Conservation (phyloP, 1,284 basidiomycete genomes). For the Athelia sp. region DNA sequence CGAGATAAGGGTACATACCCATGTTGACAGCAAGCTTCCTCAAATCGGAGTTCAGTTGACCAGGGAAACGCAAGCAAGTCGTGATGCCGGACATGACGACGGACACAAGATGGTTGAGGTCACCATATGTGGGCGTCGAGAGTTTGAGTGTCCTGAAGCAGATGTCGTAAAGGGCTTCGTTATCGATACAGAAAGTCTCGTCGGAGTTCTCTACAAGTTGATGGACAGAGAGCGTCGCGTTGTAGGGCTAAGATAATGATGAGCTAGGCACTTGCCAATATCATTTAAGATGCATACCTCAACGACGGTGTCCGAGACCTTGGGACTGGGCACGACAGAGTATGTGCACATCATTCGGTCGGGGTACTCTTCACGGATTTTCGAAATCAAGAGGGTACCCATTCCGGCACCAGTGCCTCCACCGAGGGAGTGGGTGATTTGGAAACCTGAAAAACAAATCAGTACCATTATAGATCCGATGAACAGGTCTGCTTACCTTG, state of each 20-base stretch:
- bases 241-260: slow-evolving; percentile 71
- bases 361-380: slow-evolving; percentile 91
- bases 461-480: slow-evolving; percentile 11
- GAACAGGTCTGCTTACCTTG: slow-evolving; percentile 57
- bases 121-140: slow-evolving; percentile 89
- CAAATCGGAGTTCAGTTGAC: slow-evolving; percentile 97
- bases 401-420: slow-evolving; percentile 96
- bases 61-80: slow-evolving; percentile 96
- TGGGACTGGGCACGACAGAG: slow-evolving; percentile 94
- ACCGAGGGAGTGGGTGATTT: slow-evolving; percentile 94
- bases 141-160: slow-evolving; percentile 97
- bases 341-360: slow-evolving; percentile 98
- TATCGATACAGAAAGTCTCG: slow-evolving; percentile 95
- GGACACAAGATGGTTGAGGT: slow-evolving; percentile 96
- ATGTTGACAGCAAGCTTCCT: slow-evolving; percentile 98
- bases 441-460: slow-evolving; percentile 66
- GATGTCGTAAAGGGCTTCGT: slow-evolving; percentile 98
- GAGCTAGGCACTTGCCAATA: background rate
- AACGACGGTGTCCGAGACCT: slow-evolving; percentile 96
- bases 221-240: slow-evolving; percentile 91
- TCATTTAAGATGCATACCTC: slow-evolving; percentile 48
- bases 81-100: slow-evolving; percentile 98
- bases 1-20: slow-evolving; percentile 49
- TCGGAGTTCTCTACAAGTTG: slow-evolving; percentile 97
- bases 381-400: slow-evolving; percentile 86